These are phyloP conservation scores for Lyophyllum semitale DNA, from an alignment of 768 basidiomycete species.

Conservation along the genomic window DNA sequence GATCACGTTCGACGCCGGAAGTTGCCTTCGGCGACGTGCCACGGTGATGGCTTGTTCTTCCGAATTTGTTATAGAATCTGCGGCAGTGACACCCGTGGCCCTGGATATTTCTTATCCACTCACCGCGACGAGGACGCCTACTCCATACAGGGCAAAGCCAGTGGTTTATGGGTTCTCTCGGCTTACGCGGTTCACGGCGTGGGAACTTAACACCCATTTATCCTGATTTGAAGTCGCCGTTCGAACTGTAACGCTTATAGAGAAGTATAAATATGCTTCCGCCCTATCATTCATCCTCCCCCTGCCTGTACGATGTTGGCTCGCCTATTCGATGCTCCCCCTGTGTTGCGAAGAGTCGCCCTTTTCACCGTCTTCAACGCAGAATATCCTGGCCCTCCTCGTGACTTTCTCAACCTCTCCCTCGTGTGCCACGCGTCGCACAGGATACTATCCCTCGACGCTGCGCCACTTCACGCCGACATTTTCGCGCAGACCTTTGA, in stretches of 20 bases:
- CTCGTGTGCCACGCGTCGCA: slow-evolving; percentile 35
- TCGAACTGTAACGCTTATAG: slow-evolving; percentile 9
- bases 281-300: slow-evolving; percentile 12
- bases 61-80: neutral
- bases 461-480: slow-evolving; percentile 33
- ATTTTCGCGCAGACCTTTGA: slow-evolving; percentile 55
- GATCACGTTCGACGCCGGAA: slow-evolving; percentile 8
- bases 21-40: slow-evolving; percentile 10
- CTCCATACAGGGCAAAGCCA: neutral
- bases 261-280: slow-evolving; percentile 18
- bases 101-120: slow-evolving; percentile 3
- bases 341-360: slow-evolving; percentile 35
- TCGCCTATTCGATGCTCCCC: slow-evolving; percentile 31
- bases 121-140: neutral
- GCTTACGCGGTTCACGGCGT: slow-evolving; percentile 13
- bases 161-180: slow-evolving; percentile 8
- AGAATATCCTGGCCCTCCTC: slow-evolving; percentile 32
- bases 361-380: slow-evolving; percentile 30
- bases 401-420: slow-evolving; percentile 29
- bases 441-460: slow-evolving; percentile 22
- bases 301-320: slow-evolving; percentile 26
- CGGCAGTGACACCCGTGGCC: slow-evolving; percentile 2
- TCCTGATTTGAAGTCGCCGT: slow-evolving; percentile 22
- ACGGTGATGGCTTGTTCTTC: neutral
- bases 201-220: slow-evolving; percentile 16